Evolutionary conservation across 768 basidiomycete genomes (phyloP).

Genomic region (Phanerochaete carnosa): DNA sequence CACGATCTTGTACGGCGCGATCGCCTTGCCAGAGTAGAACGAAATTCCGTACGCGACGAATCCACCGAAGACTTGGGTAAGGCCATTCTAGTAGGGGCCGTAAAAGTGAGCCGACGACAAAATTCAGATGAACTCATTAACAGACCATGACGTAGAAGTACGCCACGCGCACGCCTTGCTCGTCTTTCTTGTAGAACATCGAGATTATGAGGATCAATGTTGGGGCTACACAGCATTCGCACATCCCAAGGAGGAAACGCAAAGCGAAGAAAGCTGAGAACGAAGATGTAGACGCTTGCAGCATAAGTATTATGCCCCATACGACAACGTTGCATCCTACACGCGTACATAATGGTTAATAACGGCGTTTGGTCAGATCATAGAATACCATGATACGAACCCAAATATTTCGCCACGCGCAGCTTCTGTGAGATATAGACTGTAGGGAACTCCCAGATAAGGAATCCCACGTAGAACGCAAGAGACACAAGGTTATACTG

Average conservation of each 20-base stretch:
- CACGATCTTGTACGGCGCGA: slow-evolving; percentile 61
- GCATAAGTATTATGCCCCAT: slow-evolving; percentile 59
- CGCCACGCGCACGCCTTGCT: slow-evolving; percentile 57
- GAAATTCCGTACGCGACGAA: slow-evolving; percentile 65
- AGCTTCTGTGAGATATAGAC: slow-evolving; percentile 63
- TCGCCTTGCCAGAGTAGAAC: slow-evolving; percentile 41
- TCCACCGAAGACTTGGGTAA: slow-evolving; percentile 59
- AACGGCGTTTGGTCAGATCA: no score
- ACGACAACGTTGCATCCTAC: slow-evolving; percentile 53
- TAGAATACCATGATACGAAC: no score
- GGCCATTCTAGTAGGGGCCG: slow-evolving; percentile 5
- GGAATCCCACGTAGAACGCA: slow-evolving; percentile 60
- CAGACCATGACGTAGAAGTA: slow-evolving; percentile 67
- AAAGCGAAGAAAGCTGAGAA: slow-evolving; percentile 63
- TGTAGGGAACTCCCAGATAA: slow-evolving; percentile 64
- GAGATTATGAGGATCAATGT: slow-evolving; percentile 59
- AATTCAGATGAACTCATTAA: background rate
- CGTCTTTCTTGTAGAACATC: slow-evolving; percentile 69
- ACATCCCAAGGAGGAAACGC: slow-evolving; percentile 63
- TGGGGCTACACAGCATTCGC: slow-evolving; percentile 63
- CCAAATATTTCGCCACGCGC: slow-evolving; percentile 59
- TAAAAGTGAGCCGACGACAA: background rate
- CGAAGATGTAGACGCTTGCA: slow-evolving; percentile 52
- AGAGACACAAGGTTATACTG: slow-evolving; percentile 62
- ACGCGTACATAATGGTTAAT: no score